These are phyloP conservation scores for Massariosphaeria phaeospora DNA, from an alignment of 495 filamentous ascomycete species.

Conservation along the genomic window DNA sequence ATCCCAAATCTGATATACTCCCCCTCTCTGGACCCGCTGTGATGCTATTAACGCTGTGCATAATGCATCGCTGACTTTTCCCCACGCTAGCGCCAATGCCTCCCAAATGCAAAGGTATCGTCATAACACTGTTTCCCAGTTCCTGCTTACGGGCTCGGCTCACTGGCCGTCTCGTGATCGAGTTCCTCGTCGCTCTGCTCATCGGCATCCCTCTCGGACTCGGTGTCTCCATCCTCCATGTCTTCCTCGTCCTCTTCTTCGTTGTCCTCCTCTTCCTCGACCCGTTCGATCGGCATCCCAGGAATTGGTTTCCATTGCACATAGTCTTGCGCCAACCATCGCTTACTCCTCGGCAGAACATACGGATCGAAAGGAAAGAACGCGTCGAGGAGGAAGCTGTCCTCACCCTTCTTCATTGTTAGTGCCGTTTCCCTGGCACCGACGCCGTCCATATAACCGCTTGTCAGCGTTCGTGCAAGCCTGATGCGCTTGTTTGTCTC, in stretches of 20 bases:
- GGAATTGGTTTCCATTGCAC: conserved; percentile 75
- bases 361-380: conserved; percentile 99
- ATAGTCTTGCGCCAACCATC: conserved; percentile 83
- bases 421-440: conserved; percentile 62
- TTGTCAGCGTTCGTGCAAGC: conserved; percentile 51
- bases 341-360: conserved; percentile 72
- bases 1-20: too few species aligned
- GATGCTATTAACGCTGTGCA: too few species aligned
- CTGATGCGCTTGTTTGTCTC: conserved; percentile 86
- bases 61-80: too few species aligned
- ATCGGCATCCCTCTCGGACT: conserved; percentile 8
- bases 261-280: conserved; percentile 48
- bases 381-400: conserved; percentile 72
- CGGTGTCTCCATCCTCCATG: conserved; percentile 32
- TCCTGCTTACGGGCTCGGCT: too few species aligned
- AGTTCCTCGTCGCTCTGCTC: conserved; percentile 2
- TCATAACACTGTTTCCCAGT: too few species aligned
- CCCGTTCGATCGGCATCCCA: conserved; percentile 54
- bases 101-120: too few species aligned
- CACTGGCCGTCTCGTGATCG: conserved; percentile 6
- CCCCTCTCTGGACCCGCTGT: too few species aligned
- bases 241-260: conserved; percentile 47
- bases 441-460: conserved; percentile 41
- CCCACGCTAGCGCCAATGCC: too few species aligned
- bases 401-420: conserved; percentile 55